Percentiles rank a stretch among this genome's conserved stretches.
Conservation (phyloP, 495 filamentous ascomycete genomes). For the Staphylotrichum tortipilum region DNA sequence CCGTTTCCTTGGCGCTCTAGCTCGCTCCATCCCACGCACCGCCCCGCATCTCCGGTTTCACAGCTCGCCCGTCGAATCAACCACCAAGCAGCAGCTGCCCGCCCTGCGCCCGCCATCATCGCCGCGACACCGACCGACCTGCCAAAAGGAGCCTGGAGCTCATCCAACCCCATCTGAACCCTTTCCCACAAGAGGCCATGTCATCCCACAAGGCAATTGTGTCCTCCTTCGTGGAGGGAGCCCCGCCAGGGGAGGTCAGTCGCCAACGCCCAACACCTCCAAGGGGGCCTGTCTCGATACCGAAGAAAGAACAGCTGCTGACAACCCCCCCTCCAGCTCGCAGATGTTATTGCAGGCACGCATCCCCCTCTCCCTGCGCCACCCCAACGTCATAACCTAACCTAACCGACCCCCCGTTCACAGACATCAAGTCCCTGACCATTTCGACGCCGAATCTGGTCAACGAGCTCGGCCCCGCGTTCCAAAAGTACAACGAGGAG, state of each 20-base stretch:
- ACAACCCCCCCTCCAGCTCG: slow-evolving; percentile 48
- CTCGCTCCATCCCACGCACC: slow-evolving; percentile 4
- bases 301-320: slow-evolving; percentile 6
- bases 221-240: slow-evolving; percentile 85
- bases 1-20: slow-evolving; percentile 6
- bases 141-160: background rate
- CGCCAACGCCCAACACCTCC: background rate
- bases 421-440: slow-evolving; percentile 85
- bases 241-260: slow-evolving; percentile 92
- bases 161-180: background rate
- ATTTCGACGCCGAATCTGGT: slow-evolving; percentile 59
- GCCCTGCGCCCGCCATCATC: too few species aligned
- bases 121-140: background rate
- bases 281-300: too few species aligned
- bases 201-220: slow-evolving; percentile 50
- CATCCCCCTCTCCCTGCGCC: background rate
- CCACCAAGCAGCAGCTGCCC: too few species aligned
- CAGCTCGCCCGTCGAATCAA: background rate
- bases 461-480: slow-evolving; percentile 65
- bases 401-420: slow-evolving; percentile 5
- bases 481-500: slow-evolving; percentile 92
- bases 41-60: slow-evolving; percentile 2
- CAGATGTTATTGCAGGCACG: slow-evolving; percentile 80
- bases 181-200: slow-evolving; percentile 17
- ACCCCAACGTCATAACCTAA: slow-evolving; percentile 1